These are phyloP conservation scores for Citrullus amarus DNA, from an alignment of 306 rosid genomes.

Conservation along the genomic window DNA sequence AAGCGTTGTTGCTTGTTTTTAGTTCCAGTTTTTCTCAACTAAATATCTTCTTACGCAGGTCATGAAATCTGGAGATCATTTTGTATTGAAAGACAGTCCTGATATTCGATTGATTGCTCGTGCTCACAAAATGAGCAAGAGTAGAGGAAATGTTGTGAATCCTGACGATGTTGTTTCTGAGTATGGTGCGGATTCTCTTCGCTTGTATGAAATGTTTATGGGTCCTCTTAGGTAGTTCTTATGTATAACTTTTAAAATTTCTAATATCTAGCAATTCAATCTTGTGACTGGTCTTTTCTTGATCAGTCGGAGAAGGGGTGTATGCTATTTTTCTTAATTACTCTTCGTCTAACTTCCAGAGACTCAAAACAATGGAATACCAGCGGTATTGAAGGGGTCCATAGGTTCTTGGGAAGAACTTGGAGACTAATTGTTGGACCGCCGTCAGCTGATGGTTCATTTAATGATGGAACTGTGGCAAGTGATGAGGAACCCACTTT, in stretches of 20 bases:
- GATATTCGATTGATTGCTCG: slow-evolving; percentile 62
- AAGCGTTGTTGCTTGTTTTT: not conserved
- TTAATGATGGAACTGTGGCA: slow-evolving; percentile 61
- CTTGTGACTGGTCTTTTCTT: slow-evolving; percentile 11
- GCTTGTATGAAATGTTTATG: slow-evolving; percentile 98
- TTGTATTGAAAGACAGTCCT: slow-evolving; percentile 78
- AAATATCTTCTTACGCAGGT: slow-evolving; percentile 36
- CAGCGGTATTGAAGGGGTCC: slow-evolving; percentile 90
- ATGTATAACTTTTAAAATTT: slow-evolving; percentile 1
- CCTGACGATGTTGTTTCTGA: slow-evolving; percentile 88
- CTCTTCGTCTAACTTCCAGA: slow-evolving; percentile 23
- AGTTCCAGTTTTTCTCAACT: not conserved
- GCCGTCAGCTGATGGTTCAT: slow-evolving; percentile 70
- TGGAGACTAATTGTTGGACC: slow-evolving; percentile 88
- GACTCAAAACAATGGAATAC: slow-evolving; percentile 92
- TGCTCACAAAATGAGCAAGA: slow-evolving; percentile 92
- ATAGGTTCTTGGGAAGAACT: slow-evolving; percentile 86
- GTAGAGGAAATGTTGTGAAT: slow-evolving; percentile 93
- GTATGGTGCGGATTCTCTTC: slow-evolving; percentile 97
- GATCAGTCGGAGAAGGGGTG: not conserved
- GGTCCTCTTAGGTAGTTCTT: slow-evolving; percentile 78
- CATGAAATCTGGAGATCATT: slow-evolving; percentile 67
- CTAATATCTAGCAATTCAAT: not conserved
- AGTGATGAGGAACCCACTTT: slow-evolving; percentile 64
- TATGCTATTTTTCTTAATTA: slow-evolving; percentile 1